A percentile compares a stretch with the other conserved stretches of the same genome.
Evolutionary conservation across 805 yeast species (phyloP).

Genomic region (Saturnispora besseyi): DNA sequence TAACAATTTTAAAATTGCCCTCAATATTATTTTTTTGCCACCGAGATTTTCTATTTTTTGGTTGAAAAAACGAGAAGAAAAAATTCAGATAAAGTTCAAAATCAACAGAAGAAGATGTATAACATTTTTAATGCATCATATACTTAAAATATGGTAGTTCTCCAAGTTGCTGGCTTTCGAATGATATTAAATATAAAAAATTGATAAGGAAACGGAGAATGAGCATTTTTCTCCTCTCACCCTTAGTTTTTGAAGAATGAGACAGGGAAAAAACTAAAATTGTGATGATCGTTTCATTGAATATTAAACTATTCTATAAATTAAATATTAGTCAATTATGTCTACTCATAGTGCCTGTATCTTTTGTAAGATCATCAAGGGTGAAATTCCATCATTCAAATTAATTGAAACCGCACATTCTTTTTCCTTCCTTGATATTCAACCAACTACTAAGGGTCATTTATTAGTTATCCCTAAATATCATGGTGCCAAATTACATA

Average conservation of each 20-base stretch:
- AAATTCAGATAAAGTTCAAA: too few species aligned
- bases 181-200: too few species aligned
- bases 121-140: not conserved
- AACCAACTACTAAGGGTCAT: slow-evolving; percentile 87
- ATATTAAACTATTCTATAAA: not conserved
- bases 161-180: too few species aligned
- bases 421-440: slow-evolving; percentile 85
- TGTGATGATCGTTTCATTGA: too few species aligned
- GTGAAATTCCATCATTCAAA: slow-evolving; percentile 92
- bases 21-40: not conserved
- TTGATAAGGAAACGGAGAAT: too few species aligned
- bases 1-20: not conserved
- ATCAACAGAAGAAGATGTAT: not conserved
- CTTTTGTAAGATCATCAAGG: slow-evolving; percentile 89
- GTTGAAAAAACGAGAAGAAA: not conserved
- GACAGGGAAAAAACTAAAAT: too few species aligned
- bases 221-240: too few species aligned
- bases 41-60: not conserved
- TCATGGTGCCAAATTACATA: slow-evolving; percentile 90
- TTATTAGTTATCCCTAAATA: slow-evolving; percentile 83
- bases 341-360: slow-evolving; percentile 55
- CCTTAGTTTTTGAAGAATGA: too few species aligned
- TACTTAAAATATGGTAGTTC: too few species aligned
- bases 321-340: slow-evolving; percentile 18
- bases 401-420: slow-evolving; percentile 75